Base-by-base conservation (phyloP, 495 filamentous ascomycete genomes). In the Aspergillus hancockii region DNA sequence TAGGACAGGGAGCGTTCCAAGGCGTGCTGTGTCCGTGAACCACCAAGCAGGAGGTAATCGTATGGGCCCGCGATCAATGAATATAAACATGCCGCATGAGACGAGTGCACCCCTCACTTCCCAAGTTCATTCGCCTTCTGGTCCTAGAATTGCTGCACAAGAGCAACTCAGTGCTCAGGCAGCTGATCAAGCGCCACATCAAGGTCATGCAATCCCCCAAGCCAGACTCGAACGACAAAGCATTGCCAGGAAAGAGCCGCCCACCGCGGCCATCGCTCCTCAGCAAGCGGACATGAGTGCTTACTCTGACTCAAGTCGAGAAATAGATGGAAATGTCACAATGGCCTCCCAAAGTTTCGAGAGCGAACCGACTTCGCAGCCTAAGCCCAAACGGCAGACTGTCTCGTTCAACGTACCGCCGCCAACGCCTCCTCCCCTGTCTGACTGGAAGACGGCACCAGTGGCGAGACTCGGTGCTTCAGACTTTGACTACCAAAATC, bases 321-420 rank as follows among this genome's bases (percentile, higher is more conserved):
- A 68, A 21, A 64, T 57, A 23, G 54, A 59, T 12, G 63, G 61
- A 5, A 63, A 62, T 2, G 54, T 61, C 19, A 55, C 61, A 8
- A 53, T 67, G 19, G 30, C 59, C 23, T 65, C 66, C 6, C 45
- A 59, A 50, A 55, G 65, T 31, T 59, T 56, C 28, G 63, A 68
- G 16, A 64, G 60, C 22, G 66, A 67, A 32, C 52, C 55, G 9
- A 60, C 63, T 9, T 63, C 71, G 10, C 67, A 71, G n/a, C 32
- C 67, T 4, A 79, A 73, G 55, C 65, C 73, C 10, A 78, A 75
- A 55, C 63, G 68, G n/a, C 66, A 74, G 38, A 72, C 74, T 3
- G 78, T 81, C 4, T 81, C 78, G 1, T 81, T 81, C 59, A 65
- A 81, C 59, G 68, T 79, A 16, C 78, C 78, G 38, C 76, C 76